These are phyloP conservation scores for Fomes fomentarius DNA, from an alignment of 1,284 basidiomycete species.

Conservation along the genomic window DNA sequence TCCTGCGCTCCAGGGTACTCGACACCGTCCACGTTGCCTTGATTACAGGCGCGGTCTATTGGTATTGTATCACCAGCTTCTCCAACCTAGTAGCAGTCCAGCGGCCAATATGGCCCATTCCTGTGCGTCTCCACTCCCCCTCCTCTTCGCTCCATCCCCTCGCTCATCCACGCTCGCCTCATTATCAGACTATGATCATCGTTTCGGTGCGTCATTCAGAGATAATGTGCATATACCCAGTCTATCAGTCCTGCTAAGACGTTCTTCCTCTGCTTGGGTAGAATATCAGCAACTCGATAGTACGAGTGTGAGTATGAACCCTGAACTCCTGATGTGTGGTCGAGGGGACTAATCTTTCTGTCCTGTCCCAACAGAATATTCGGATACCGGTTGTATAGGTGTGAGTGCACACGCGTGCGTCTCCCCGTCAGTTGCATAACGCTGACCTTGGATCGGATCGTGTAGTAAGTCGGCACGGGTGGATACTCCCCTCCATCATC, in stretches of 20 bases:
- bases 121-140: neutral
- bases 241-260: neutral
- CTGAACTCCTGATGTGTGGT: too few relatives aligned
- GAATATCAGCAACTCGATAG: slow-evolving; percentile 29
- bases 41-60: slow-evolving; percentile 26
- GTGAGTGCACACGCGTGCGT: slow-evolving; percentile 7
- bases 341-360: neutral
- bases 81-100: slow-evolving; percentile 18
- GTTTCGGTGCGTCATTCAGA: slow-evolving; percentile 16
- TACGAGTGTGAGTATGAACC: slow-evolving; percentile 23
- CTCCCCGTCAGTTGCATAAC: neutral
- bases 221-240: neutral
- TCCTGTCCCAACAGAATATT: slow-evolving; percentile 16
- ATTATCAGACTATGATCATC: slow-evolving; percentile 26
- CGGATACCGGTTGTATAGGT: slow-evolving; percentile 23
- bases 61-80: slow-evolving; percentile 27
- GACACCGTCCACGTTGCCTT: slow-evolving; percentile 25
- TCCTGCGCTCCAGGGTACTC: slow-evolving; percentile 19
- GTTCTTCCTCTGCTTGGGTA: neutral
- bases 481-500: slow-evolving; percentile 21
- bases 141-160: neutral
- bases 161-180: neutral
- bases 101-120: slow-evolving; percentile 19
- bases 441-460: too few relatives aligned
- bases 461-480: slow-evolving; percentile 16